Conservation (phyloP, 2,329 filamentous ascomycete species). For the Keithomyces neogunnii region DNA sequence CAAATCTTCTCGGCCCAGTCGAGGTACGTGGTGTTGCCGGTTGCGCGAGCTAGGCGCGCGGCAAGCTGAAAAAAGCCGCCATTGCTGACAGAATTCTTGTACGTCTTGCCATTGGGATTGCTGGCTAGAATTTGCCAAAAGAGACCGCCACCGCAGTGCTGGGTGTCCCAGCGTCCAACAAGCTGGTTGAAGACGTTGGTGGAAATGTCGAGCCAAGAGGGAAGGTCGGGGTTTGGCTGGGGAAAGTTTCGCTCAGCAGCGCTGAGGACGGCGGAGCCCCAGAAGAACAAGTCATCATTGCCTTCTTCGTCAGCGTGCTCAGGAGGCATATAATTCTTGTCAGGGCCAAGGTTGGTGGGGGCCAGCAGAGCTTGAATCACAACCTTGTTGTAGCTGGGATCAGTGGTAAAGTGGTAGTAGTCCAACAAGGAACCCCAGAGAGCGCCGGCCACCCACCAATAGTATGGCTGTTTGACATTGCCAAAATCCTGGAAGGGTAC, state of each 20-base stretch:
- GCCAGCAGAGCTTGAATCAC: conserved; percentile 50
- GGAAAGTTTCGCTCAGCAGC: conserved; percentile 63
- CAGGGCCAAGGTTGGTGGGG: conserved; percentile 45
- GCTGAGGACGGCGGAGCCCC: conserved; percentile 58
- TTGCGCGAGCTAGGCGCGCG: conserved; percentile 64
- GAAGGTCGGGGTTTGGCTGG: conserved; percentile 45
- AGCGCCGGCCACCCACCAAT: conserved; percentile 59
- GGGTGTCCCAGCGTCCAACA: conserved; percentile 59
- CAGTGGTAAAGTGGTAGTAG: conserved; percentile 59
- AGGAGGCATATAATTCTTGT: conserved; percentile 52
- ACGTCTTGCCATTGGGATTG: conserved; percentile 66
- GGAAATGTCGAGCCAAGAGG: conserved; percentile 58
- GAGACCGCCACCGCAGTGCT: conserved; percentile 61
- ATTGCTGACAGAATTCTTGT: conserved; percentile 78
- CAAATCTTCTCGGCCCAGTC: conserved; percentile 61
- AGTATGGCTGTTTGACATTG: conserved; percentile 58
- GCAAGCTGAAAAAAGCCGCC: conserved; percentile 77
- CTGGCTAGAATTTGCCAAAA: conserved; percentile 73
- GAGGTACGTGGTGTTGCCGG: conserved; percentile 55
- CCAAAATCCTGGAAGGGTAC: conserved; percentile 37
- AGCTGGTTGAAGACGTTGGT: conserved; percentile 68
- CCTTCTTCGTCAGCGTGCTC: conserved; percentile 52
- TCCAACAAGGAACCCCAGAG: conserved; percentile 61
- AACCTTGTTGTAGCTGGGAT: conserved; percentile 51
- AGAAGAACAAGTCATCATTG: conserved; percentile 70